Evolutionary conservation across 352 stramenopile species (phyloP).

Genomic region (Globisporangium uncinulatum): DNA sequence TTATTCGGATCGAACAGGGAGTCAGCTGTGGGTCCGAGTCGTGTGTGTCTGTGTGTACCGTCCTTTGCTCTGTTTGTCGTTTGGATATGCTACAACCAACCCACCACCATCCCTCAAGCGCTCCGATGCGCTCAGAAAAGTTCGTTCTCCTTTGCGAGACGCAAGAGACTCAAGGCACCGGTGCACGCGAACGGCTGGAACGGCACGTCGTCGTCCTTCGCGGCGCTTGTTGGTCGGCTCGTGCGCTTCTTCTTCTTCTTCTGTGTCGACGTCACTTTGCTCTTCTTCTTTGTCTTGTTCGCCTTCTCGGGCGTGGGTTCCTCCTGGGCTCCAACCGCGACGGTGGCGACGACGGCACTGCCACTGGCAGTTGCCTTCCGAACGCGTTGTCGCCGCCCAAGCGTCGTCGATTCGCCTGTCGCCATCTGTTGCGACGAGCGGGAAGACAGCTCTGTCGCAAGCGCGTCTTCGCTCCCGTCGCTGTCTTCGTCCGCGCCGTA

Average conservation of each 20-base stretch:
- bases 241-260: constrained; percentile 23
- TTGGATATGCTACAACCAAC: neutral
- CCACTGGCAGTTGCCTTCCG: neutral
- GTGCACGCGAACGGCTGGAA: constrained; percentile 71
- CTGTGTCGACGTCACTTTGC: constrained; percentile 14
- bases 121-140: constrained; percentile 50
- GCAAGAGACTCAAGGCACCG: constrained; percentile 47
- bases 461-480: constrained; percentile 46
- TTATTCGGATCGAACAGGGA: too few relatives aligned
- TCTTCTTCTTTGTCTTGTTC: constrained; percentile 9
- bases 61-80: too few relatives aligned
- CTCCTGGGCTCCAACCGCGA: neutral
- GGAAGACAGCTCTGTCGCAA: neutral
- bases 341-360: neutral
- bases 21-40: too few relatives aligned
- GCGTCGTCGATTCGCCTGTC: neutral
- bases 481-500: constrained; percentile 70
- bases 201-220: constrained; percentile 14
- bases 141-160: constrained; percentile 70
- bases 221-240: too few relatives aligned
- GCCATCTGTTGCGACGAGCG: neutral
- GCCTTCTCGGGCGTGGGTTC: neutral
- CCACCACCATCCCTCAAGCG: neutral
- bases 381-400: constrained; percentile 1
- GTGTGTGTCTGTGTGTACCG: too few relatives aligned